Base-by-base conservation (phyloP, 352 stramenopile species). In the Pythium pyrilobum region DNA sequence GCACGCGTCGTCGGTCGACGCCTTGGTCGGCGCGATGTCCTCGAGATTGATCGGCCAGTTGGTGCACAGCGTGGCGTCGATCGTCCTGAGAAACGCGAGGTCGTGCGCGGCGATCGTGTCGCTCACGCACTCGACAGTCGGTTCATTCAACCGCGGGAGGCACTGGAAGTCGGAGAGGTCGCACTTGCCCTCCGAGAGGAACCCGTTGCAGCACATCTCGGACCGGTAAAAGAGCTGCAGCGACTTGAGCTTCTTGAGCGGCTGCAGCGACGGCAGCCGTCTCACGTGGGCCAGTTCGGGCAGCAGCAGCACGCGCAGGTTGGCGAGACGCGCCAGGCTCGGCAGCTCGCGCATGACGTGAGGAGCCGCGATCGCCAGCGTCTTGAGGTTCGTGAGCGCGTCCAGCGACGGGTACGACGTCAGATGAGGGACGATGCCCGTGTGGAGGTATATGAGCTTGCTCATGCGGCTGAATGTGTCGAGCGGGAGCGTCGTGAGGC, bases 401-500 rank as follows among this genome's bases (percentile, higher is more conserved):
- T 47, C 37, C 0, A 81, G 58, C 5, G 64, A 81, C 1, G 71
- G 71, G n/a, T 69, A 76, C 20, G 50, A 29, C 0, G 37, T 67
- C 18, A 85, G 28, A 0, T 37, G 38, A 0, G 71, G 43, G 5
- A 68, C 55, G 7, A 62, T 60, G 12, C 63, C 69, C 0, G 56
- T 64, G 28, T 74, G 71, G 33, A 85, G 18, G 32, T 75, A 81
- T 2, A 52, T 59, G 15, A 85, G 55, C 5, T 54, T 40, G 18
- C 59, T 48, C 71, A 85, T 81, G 5, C 66, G 16, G 0, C 40
- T 45, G 36, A 85, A 81, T 4, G 71, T 38, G 16, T 79, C 52
- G 1, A n/a, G 41, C 10, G 37, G 61, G 12, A 62, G 27, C 31
- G 20, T 39, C 7, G 2, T 37, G 23, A 62, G 37, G 15, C 25